Percentiles rank a stretch among this genome's conserved stretches.
These are phyloP conservation scores for Lagenidium giganteum DNA, from an alignment of 352 stramenopile genomes.

Conservation along the genomic window DNA sequence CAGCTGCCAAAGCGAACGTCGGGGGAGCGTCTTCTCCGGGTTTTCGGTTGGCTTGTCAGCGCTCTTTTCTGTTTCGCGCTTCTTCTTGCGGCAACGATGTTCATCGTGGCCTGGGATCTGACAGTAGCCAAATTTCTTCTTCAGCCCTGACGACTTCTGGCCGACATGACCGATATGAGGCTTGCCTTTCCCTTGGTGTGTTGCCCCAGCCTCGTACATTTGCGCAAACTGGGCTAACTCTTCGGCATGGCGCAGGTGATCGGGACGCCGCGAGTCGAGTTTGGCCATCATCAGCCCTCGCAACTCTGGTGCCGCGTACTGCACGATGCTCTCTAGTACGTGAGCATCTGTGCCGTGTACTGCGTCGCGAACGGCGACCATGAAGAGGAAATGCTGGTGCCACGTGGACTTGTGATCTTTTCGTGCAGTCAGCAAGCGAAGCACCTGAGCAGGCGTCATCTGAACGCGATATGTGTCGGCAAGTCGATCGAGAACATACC, in stretches of 20 bases:
- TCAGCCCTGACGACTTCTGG: too few relatives aligned
- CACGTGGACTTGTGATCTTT: not conserved
- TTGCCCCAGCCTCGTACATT: not conserved
- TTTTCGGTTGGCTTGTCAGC: too few relatives aligned
- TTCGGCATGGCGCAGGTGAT: not conserved
- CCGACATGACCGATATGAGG: too few relatives aligned
- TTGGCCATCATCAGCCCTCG: not conserved
- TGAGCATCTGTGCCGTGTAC: not conserved
- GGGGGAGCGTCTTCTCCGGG: too few relatives aligned
- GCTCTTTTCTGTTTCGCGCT: not conserved
- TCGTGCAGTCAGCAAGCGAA: not conserved
- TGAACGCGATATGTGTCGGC: not conserved
- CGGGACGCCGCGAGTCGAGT: not conserved
- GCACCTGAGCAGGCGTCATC: not conserved
- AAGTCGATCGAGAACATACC: not conserved
- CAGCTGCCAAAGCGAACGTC: too few relatives aligned
- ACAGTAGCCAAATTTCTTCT: not conserved
- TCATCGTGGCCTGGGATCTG: not conserved
- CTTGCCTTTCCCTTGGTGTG: conserved; percentile 1
- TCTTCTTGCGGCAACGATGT: not conserved
- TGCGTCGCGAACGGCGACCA: not conserved
- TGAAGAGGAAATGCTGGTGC: not conserved
- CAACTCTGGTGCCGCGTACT: conserved; percentile 1
- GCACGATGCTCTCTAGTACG: conserved; percentile 3
- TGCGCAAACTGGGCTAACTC: conserved; percentile 3